phyloP scores from a whole-genome alignment of 1,284 basidiomycete species.

The Albatrellus sp. region DNA sequence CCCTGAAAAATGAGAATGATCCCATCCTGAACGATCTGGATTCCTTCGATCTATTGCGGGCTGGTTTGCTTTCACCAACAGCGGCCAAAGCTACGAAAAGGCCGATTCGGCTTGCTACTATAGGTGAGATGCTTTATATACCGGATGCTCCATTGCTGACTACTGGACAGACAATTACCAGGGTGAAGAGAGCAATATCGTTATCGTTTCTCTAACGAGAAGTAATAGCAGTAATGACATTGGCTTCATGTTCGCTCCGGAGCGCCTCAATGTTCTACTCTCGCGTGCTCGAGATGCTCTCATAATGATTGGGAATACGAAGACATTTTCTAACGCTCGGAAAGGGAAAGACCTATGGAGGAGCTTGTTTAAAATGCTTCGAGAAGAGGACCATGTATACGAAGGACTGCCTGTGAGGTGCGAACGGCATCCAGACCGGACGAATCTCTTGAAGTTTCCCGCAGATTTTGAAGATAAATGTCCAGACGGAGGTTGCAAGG shows the following conservation, averaged over 20 bases:
- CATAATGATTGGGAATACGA: slow-evolving; percentile 49
- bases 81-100: slow-evolving; percentile 27
- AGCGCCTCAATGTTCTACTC: slow-evolving; percentile 55
- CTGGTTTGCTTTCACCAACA: slow-evolving; percentile 32
- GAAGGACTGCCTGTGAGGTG: slow-evolving; percentile 47
- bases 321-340: slow-evolving; percentile 41
- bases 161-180: slow-evolving; percentile 44
- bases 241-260: slow-evolving; percentile 54
- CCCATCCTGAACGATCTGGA: slow-evolving; percentile 53
- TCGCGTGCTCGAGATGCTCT: slow-evolving; percentile 50
- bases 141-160: slow-evolving; percentile 3
- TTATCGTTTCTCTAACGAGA: slow-evolving; percentile 46
- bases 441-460: slow-evolving; percentile 22
- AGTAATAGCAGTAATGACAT: slow-evolving; percentile 43
- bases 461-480: slow-evolving; percentile 36
- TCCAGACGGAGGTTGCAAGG: slow-evolving; percentile 50
- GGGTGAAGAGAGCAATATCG: slow-evolving; percentile 57
- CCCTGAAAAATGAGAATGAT: slow-evolving; percentile 35
- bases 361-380: slow-evolving; percentile 31
- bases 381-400: slow-evolving; percentile 31
- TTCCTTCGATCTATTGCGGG: slow-evolving; percentile 38
- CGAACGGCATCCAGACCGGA: slow-evolving; percentile 35
- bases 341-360: slow-evolving; percentile 41
- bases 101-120: slow-evolving; percentile 43
- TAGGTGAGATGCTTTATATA: slow-evolving; percentile 26